Base-by-base conservation (phyloP, 371 early-diverging fungal genomes). In the Mucor sp. region DNA sequence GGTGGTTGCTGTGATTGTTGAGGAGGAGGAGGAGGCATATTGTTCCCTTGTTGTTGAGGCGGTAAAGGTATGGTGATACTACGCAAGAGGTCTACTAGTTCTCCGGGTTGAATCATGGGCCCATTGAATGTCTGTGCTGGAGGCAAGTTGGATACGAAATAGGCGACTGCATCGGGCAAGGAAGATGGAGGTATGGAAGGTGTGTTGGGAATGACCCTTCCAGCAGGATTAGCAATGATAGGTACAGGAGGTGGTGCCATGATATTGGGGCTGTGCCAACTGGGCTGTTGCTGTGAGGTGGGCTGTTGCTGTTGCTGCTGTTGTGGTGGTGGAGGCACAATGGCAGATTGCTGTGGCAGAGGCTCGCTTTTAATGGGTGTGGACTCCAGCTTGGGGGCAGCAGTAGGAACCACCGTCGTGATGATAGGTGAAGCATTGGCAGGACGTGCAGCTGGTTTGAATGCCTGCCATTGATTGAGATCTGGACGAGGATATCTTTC, bases 401-500 rank as follows among this genome's bases (percentile, higher is more conserved):
- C 30, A 2, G 6, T 56, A 33, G 67, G 63, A 5, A 66, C 58
- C 25, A 66, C 19, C 8, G 67, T 32, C 1, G 68, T 48, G 0
- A 62, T 30, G 25, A 44, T 19, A 63, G 69, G 43, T 30, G 69
- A 64, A 1, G 41, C 64, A 43, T 43, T 64, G n/a, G 44, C 65
- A n/a, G 63, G 79, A n/a, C 81, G 74, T 50, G 85, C 70, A 5
- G 83, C 65, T 7, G 91, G 90, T 47, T 90, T 88, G 65, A 88
- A 91, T 3, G 82, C 43, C 50, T 77, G 81, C 93, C 93, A 94
- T 74, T 88, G 89, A n/a, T 76, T 77, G 61, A 93, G 81, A 71
- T 94, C 93, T 9, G 95, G 95, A 17, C 92, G 84, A 35, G 92
- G 89, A 75, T 88, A 93, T 62, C 85, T 69, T 62, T 92, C 92